These are phyloP conservation scores for Geosmithia putterillii DNA, from an alignment of 2,329 filamentous ascomycete species.

Conservation along the genomic window DNA sequence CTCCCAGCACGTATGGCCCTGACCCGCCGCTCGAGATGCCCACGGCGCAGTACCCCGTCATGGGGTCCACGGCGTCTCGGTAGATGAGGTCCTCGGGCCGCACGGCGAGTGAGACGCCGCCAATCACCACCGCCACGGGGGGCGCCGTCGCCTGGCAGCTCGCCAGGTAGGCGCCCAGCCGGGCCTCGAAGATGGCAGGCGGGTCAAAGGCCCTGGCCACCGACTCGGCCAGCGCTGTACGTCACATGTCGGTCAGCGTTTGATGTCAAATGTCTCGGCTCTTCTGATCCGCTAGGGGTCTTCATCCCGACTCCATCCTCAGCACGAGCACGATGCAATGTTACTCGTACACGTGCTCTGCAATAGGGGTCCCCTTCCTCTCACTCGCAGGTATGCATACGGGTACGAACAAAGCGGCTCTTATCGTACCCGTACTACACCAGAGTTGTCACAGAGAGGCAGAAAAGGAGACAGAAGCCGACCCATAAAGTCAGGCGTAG, in stretches of 20 bases:
- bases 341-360: too few relatives aligned
- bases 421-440: too few relatives aligned
- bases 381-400: too few relatives aligned
- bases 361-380: too few relatives aligned
- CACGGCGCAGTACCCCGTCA: constrained; percentile 34
- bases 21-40: constrained; percentile 29
- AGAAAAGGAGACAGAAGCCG: background rate
- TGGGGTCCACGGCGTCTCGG: constrained; percentile 25
- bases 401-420: too few relatives aligned
- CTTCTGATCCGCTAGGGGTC: too few relatives aligned
- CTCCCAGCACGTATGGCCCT: constrained; percentile 36
- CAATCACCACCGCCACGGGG: constrained; percentile 30
- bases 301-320: too few relatives aligned
- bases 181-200: constrained; percentile 30
- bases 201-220: constrained; percentile 34
- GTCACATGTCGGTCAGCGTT: background rate
- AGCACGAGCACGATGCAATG: too few relatives aligned
- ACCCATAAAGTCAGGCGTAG: background rate
- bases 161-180: constrained; percentile 35
- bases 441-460: too few relatives aligned
- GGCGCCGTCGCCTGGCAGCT: constrained; percentile 34
- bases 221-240: constrained; percentile 31
- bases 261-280: too few relatives aligned
- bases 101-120: constrained; percentile 29
- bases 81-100: constrained; percentile 36